Conservation (phyloP, 192 early-diverging fungal species). For the Backusella parvicylindrica region DNA sequence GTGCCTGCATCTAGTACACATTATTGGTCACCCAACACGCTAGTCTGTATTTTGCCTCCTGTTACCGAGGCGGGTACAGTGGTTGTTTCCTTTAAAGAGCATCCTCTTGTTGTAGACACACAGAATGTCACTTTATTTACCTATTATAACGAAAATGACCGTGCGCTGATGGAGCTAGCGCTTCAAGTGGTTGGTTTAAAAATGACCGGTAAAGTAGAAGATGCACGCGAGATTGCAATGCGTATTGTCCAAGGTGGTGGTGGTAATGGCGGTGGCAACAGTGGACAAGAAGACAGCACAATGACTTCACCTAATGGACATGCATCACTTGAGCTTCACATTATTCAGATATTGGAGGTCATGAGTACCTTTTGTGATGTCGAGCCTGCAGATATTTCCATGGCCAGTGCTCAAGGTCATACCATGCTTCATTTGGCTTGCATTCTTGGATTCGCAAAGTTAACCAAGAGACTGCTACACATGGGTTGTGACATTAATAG, state of each 20-base stretch:
- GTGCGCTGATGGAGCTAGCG: slow-evolving; percentile 76
- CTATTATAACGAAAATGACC: slow-evolving; percentile 67
- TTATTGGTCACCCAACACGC: slow-evolving; percentile 64
- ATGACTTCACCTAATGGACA: not conserved
- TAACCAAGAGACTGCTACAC: slow-evolving; percentile 41
- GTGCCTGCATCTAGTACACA: slow-evolving; percentile 62
- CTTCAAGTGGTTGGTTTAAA: slow-evolving; percentile 76
- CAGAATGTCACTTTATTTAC: slow-evolving; percentile 42
- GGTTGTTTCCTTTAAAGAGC: slow-evolving; percentile 42
- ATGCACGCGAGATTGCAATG: slow-evolving; percentile 62
- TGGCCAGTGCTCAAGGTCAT: slow-evolving; percentile 41
- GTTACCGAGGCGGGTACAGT: slow-evolving; percentile 61
- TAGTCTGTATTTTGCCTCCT: slow-evolving; percentile 76
- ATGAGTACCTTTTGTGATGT: slow-evolving; percentile 41
- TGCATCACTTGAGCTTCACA: slow-evolving; percentile 35
- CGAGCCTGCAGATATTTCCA: slow-evolving; percentile 32
- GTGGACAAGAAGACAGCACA: slow-evolving; percentile 23
- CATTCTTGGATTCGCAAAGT: slow-evolving; percentile 54
- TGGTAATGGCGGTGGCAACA: not conserved
- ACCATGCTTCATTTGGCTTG: slow-evolving; percentile 65
- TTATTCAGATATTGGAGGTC: slow-evolving; percentile 34
- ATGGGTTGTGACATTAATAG: slow-evolving; percentile 46
- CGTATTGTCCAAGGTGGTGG: slow-evolving; percentile 43
- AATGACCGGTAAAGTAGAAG: slow-evolving; percentile 63
- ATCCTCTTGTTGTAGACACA: slow-evolving; percentile 23